phyloP scores from a whole-genome alignment of 108 stramenopile species.

The Skeletonema marinoi region DNA sequence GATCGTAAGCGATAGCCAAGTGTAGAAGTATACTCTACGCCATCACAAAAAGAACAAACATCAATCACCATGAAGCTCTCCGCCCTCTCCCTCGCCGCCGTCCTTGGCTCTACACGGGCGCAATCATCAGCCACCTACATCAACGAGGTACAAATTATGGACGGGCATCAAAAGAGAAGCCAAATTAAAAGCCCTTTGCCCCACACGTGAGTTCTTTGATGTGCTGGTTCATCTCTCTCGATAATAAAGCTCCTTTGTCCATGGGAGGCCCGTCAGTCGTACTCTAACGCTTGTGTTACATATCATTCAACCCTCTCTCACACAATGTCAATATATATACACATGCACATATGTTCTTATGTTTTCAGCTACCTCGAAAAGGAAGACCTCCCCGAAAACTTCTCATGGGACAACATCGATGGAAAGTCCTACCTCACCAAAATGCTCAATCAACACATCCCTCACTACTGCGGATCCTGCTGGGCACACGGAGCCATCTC shows the following conservation, averaged over 20 bases:
- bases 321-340: not conserved
- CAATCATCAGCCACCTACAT: constrained; percentile 15
- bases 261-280: not conserved
- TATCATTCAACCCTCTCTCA: too few relatives aligned
- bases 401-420: constrained; percentile 79
- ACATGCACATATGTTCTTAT: not conserved
- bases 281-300: not conserved
- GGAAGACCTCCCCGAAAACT: constrained; percentile 43
- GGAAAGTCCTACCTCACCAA: constrained; percentile 82
- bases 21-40: not conserved
- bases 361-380: constrained; percentile 22
- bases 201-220: constrained; percentile 39
- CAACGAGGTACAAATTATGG: constrained; percentile 43
- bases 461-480: constrained; percentile 54
- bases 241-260: too few relatives aligned
- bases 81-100: constrained; percentile 18
- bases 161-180: constrained; percentile 34
- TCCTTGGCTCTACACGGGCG: not conserved
- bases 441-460: constrained; percentile 92
- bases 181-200: constrained; percentile 38
- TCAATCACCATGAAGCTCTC: not conserved
- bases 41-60: not conserved
- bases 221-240: not conserved
- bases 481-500: constrained; percentile 80
- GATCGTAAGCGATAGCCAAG: too few relatives aligned